A percentile compares a stretch with the other conserved stretches of the same genome.
These are phyloP conservation scores for Strigomonas culicis DNA, from an alignment of 208 protist species.

Conservation along the genomic window DNA sequence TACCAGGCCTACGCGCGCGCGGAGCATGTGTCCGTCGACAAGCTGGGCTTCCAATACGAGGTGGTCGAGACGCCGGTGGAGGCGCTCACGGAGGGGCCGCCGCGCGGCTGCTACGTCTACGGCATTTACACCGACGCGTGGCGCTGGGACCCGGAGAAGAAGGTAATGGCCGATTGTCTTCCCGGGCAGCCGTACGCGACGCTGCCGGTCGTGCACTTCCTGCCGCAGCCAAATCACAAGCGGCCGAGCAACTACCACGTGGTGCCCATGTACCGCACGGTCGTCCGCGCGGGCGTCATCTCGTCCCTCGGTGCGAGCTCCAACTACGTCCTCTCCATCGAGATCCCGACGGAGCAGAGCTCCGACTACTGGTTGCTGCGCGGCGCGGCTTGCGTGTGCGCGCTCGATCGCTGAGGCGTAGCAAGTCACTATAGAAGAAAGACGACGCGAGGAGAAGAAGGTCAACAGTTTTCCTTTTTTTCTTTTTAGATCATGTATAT, in stretches of 20 bases:
- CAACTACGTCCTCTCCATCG: constrained; percentile 93
- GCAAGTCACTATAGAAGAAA: background rate
- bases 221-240: constrained; percentile 91
- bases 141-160: constrained; percentile 83
- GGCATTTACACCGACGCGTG: constrained; percentile 97
- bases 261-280: constrained; percentile 95
- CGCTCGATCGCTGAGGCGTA: constrained; percentile 4
- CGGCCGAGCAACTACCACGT: constrained; percentile 56
- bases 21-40: constrained; percentile 96
- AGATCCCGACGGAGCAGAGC: constrained; percentile 76
- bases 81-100: constrained; percentile 55
- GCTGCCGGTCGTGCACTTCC: constrained; percentile 95
- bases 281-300: constrained; percentile 91
- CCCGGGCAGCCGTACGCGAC: constrained; percentile 84
- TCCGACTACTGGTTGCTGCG: constrained; percentile 91
- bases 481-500: constrained; percentile 9
- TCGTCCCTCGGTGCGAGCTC: constrained; percentile 95
- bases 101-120: constrained; percentile 95
- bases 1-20: constrained; percentile 95
- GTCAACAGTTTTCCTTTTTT: background rate
- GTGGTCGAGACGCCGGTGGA: constrained; percentile 62
- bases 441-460: background rate
- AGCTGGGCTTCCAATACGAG: constrained; percentile 91
- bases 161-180: constrained; percentile 86
- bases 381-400: constrained; percentile 87